These are phyloP conservation scores for Volvox carteri DNA, from an alignment of 163 green algal genomes.

Conservation along the genomic window DNA sequence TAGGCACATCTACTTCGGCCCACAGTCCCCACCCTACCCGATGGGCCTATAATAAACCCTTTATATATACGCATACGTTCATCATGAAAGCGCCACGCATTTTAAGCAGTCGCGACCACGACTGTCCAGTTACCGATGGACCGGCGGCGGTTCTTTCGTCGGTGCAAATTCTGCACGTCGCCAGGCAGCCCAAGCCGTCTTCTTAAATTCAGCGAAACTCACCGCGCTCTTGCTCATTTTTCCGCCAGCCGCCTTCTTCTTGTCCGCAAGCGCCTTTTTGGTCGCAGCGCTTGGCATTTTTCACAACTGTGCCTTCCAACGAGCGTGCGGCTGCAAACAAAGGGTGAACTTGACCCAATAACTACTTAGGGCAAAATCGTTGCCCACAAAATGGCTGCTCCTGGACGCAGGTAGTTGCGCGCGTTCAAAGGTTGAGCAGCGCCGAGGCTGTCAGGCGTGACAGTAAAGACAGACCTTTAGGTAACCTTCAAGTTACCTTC, in stretches of 20 bases:
- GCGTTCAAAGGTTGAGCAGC: too few species aligned
- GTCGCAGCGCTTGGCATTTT: conserved; percentile 33
- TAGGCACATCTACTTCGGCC: too few species aligned
- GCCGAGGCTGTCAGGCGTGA: too few species aligned
- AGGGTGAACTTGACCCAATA: too few species aligned
- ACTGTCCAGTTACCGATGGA: not conserved
- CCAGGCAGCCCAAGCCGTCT: not conserved
- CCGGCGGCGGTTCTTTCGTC: conserved; percentile 4
- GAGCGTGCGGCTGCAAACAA: too few species aligned
- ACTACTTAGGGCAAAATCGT: too few species aligned
- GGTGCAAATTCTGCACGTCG: not conserved
- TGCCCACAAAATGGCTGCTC: not conserved
- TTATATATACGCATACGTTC: too few species aligned
- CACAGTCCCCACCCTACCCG: too few species aligned
- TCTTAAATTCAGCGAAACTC: not conserved
- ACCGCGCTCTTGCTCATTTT: conserved; percentile 40
- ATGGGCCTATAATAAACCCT: too few species aligned
- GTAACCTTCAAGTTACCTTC: conserved; percentile 1
- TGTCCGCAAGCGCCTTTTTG: conserved; percentile 40
- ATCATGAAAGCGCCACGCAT: too few species aligned
- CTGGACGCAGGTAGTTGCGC: conserved; percentile 7
- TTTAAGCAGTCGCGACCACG: not conserved
- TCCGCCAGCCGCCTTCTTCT: conserved; percentile 29
- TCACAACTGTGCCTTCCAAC: not conserved
- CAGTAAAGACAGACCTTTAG: not conserved